Percentiles rank a stretch among this genome's conserved stretches.
Conservation (phyloP, 768 basidiomycete species). For the Pholiota conissans region DNA sequence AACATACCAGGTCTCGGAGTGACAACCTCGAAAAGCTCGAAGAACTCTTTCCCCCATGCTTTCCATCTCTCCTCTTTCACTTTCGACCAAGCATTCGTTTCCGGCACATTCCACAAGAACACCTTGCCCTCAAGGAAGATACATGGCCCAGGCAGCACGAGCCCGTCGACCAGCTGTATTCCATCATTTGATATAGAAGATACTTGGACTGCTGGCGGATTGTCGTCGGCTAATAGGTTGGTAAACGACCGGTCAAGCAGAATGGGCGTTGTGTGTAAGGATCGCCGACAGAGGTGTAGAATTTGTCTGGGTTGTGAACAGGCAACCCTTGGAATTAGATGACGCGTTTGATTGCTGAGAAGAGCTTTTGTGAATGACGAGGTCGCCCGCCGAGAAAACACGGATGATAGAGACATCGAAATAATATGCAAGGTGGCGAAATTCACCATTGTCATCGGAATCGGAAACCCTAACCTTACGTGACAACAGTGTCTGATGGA, state of each 20-base stretch:
- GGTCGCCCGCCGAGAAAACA: neutral
- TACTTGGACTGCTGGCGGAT: slow-evolving; percentile 71
- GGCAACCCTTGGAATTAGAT: neutral
- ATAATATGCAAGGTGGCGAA: too few relatives aligned
- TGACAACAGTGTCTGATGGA: neutral
- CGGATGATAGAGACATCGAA: neutral
- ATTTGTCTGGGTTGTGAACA: neutral
- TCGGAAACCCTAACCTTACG: slow-evolving; percentile 12
- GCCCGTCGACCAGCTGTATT: slow-evolving; percentile 75
- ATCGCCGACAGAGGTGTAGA: neutral
- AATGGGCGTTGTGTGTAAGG: slow-evolving; percentile 18
- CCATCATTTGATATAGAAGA: slow-evolving; percentile 61
- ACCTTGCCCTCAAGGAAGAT: slow-evolving; percentile 87
- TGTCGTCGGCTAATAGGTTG: slow-evolving; percentile 74
- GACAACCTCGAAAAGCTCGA: slow-evolving; percentile 79
- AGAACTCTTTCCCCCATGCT: slow-evolving; percentile 73
- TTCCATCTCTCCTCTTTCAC: slow-evolving; percentile 43
- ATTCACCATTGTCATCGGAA: slow-evolving; percentile 34
- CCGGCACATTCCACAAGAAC: slow-evolving; percentile 86
- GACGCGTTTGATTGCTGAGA: neutral
- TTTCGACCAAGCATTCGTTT: slow-evolving; percentile 15
- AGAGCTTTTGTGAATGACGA: neutral
- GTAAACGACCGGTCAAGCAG: slow-evolving; percentile 45
- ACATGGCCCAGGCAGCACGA: slow-evolving; percentile 73
- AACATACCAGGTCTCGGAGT: slow-evolving; percentile 86